Base-by-base conservation (phyloP, 805 yeast species). In the Starmerella bombi region DNA sequence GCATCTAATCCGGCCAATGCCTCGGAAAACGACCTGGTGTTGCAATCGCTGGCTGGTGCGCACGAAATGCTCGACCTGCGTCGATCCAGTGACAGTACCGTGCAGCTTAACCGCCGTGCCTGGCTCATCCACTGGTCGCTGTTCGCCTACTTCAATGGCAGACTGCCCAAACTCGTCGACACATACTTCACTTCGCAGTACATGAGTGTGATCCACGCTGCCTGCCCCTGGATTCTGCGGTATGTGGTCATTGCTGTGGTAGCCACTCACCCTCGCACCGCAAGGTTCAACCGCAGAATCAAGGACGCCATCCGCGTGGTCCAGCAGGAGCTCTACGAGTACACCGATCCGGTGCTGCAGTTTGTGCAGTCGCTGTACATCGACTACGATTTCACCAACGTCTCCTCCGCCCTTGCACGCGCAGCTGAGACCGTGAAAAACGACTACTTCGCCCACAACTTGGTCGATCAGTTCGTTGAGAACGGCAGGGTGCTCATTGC, bases 91-190 rank as follows among this genome's bases (percentile, higher is more conserved):
- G 71, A 72, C 41, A 72, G 80, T 34, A 60, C 72, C 49, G 66
- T 64, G 37, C 82, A 74, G 60, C 65, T 77, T 41, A 74, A 75
- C 56, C 65, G 73, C 50, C 71, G 80, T 55, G 68, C 76, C 25
- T 77, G 82, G 80, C 61, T 76, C 44, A 70, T 76, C 54, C 83
- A 77, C 60, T 76, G 80, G 75, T 64, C 79, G 2, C 61, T 77
- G 45, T 77, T 75, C 64, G 75, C 76, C 47, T 73, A 70, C 52
- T 74, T 74, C 66, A 63, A 65, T 41, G 77, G 78, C 8, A 42
- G 52, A 15, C 54, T 67, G 23, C 77, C 72, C 40, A 64, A 65
- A 34, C 59, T 77, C 43, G 63, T 70, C 42, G 82, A 77, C 46
- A 54, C 74, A 38, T 73, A 74, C 57, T 68, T 74, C 54, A 63